Evolutionary conservation across 2,329 filamentous ascomycete genomes (phyloP), one percentile per base, ranked within the genome.

Genomic region (Pestalotiopsis sp.): DNA sequence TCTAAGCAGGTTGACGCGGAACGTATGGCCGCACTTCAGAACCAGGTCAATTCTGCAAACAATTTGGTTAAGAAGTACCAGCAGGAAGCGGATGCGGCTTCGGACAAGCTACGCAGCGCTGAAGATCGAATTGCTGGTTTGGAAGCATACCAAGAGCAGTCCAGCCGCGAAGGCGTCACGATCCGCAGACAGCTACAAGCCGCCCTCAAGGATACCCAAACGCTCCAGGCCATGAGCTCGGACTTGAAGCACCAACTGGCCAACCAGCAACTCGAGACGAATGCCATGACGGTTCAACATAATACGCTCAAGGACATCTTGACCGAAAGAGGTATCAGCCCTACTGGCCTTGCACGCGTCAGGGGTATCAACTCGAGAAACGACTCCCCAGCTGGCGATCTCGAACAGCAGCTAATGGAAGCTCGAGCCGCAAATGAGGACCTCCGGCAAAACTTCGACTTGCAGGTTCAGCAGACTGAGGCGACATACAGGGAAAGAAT

Each of bases 91-190:
- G 94, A 99, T 78, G 83, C 86, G 31, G 94, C 95, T 3, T 92
- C 94, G 0, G 94, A 98, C 77, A 97, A 95, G 78, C 86, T 99
- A 66, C 92, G 96, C 66, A 92, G 92, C 69, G 96, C 96, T 3
- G 97, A 99, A 81, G 97, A 98, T 82, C 91, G 96, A 57, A 98
- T 99, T 78, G 97, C 96, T 4, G 96, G 96, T 6, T 87, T 99
- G 3, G 96, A 99, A 80, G 93, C 94, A 36, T 98, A 98, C 79
- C 96, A 99, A 81, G 96, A 99, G 78, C 96, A 99, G 81, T 92
- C 95, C 3, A 98, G 95, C 80, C 90, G 96, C 59, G 97, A 99
- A 80, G 94, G 94, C 63, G 90, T 99, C 67, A 90, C 91, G 45
- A 94, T 98, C 72, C 90, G 96, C 67, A 91, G 96, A 77, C 95